Evolutionary conservation across 352 stramenopile species (phyloP).

Genomic region (Globisporangium recalcitrans): DNA sequence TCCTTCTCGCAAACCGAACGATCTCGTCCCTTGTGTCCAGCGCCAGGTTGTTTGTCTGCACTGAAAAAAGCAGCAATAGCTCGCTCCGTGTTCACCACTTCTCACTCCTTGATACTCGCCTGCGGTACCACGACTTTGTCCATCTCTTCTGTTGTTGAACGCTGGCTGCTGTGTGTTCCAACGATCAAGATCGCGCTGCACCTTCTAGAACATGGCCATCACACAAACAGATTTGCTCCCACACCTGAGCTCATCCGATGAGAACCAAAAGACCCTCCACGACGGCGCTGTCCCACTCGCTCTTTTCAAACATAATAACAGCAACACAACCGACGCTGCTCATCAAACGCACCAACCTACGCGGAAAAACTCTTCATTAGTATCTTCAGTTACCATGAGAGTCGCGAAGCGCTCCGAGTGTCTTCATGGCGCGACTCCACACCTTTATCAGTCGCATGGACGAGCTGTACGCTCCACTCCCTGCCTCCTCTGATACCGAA

Average conservation of each 20-base stretch:
- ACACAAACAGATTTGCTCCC: background rate
- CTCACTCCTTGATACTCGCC: no score
- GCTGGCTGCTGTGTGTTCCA: no score
- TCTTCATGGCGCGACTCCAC: background rate
- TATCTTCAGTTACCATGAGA: background rate
- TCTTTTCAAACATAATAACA: no score
- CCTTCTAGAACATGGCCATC: background rate
- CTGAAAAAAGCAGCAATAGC: no score
- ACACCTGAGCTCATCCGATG: no score
- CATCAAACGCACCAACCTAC: background rate
- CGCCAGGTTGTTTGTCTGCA: background rate
- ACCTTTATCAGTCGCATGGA: background rate
- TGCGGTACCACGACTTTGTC: no score
- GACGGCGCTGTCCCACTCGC: no score
- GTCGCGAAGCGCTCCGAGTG: background rate
- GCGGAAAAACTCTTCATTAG: slow-evolving; percentile 2
- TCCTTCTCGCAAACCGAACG: background rate
- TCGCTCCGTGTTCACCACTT: no score
- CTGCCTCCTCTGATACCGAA: background rate
- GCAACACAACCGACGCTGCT: background rate
- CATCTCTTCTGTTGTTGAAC: no score
- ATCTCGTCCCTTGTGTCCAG: background rate
- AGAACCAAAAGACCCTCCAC: no score
- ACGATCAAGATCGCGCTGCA: background rate
- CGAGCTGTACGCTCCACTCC: background rate